These are phyloP conservation scores for Dipodascopsis tothii DNA, from an alignment of 805 yeast genomes.

Conservation along the genomic window DNA sequence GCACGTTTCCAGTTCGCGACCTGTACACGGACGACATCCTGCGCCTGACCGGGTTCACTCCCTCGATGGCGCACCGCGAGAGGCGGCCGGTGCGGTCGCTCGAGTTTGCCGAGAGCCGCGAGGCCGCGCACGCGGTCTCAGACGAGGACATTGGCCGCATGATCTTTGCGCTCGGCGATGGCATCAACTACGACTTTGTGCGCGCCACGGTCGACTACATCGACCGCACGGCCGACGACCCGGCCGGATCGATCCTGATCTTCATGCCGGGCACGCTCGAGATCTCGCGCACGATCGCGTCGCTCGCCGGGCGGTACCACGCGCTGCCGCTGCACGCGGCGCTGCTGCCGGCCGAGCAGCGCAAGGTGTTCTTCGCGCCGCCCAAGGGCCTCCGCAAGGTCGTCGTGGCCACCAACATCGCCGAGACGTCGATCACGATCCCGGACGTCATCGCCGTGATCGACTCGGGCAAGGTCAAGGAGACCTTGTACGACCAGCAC, in stretches of 20 bases:
- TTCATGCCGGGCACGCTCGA: constrained; percentile 90
- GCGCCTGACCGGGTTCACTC: constrained; percentile 45
- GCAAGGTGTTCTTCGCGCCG: constrained; percentile 56
- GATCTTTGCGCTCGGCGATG: constrained; percentile 15
- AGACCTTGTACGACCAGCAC: constrained; percentile 59
- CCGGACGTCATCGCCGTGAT: constrained; percentile 90
- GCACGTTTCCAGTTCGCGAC: constrained; percentile 87
- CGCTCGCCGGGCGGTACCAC: constrained; percentile 32
- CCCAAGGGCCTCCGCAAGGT: constrained; percentile 58
- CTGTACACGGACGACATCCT: constrained; percentile 63
- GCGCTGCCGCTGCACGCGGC: constrained; percentile 84
- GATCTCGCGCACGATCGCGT: constrained; percentile 48
- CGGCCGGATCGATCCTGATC: constrained; percentile 54
- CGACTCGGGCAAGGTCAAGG: constrained; percentile 80
- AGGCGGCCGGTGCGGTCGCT: neutral
- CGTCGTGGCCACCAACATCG: constrained; percentile 86
- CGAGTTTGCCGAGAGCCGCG: constrained; percentile 4
- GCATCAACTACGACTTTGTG: constrained; percentile 65
- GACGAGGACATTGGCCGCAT: constrained; percentile 17
- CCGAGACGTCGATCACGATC: constrained; percentile 94
- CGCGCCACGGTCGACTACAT: constrained; percentile 47
- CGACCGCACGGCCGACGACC: constrained; percentile 41
- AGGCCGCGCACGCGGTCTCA: constrained; percentile 19
- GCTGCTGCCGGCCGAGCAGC: constrained; percentile 72
- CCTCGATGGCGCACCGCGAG: constrained; percentile 3